phyloP scores from a whole-genome alignment of 2,329 filamentous ascomycete genomes.

The Penicillium frequentans region DNA sequence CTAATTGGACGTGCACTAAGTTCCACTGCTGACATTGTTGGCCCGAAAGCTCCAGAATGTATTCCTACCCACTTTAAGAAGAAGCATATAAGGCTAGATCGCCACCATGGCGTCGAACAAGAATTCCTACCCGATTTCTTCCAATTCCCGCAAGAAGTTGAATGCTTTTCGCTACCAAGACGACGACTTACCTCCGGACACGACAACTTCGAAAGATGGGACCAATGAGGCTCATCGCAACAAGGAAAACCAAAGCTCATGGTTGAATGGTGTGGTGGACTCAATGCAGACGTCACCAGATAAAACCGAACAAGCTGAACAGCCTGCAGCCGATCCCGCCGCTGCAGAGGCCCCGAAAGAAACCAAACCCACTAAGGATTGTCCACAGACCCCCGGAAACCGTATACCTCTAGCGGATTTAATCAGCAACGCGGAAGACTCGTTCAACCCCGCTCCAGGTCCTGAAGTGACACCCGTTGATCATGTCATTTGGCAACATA shows the following conservation, averaged over 20 bases:
- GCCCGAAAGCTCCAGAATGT: slow-evolving; percentile 24
- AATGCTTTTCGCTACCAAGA: slow-evolving; percentile 55
- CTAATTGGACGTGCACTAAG: not conserved
- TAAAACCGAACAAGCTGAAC: slow-evolving; percentile 12
- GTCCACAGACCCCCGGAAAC: slow-evolving; percentile 60
- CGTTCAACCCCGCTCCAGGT: slow-evolving; percentile 48
- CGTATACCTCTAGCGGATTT: slow-evolving; percentile 61
- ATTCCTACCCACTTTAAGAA: slow-evolving; percentile 20
- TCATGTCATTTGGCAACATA: slow-evolving; percentile 60
- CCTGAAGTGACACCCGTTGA: slow-evolving; percentile 59
- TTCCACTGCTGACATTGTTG: slow-evolving; percentile 15
- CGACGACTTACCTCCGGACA: slow-evolving; percentile 19
- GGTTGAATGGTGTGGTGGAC: slow-evolving; percentile 35
- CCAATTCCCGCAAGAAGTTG: slow-evolving; percentile 55
- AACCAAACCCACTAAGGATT: slow-evolving; percentile 33
- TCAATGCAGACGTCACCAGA: slow-evolving; percentile 19
- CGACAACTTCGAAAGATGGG: slow-evolving; percentile 21
- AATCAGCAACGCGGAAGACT: slow-evolving; percentile 61
- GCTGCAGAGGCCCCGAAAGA: slow-evolving; percentile 25
- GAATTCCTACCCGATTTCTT: slow-evolving; percentile 44
- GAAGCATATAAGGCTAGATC: slow-evolving; percentile 15
- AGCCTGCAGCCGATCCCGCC: slow-evolving; percentile 14
- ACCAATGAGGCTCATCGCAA: slow-evolving; percentile 34
- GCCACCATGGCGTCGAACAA: slow-evolving; percentile 26
- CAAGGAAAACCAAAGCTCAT: slow-evolving; percentile 47